These are phyloP conservation scores for Saccharomycopsis sp. DNA, from an alignment of 805 yeast genomes.

Conservation along the genomic window DNA sequence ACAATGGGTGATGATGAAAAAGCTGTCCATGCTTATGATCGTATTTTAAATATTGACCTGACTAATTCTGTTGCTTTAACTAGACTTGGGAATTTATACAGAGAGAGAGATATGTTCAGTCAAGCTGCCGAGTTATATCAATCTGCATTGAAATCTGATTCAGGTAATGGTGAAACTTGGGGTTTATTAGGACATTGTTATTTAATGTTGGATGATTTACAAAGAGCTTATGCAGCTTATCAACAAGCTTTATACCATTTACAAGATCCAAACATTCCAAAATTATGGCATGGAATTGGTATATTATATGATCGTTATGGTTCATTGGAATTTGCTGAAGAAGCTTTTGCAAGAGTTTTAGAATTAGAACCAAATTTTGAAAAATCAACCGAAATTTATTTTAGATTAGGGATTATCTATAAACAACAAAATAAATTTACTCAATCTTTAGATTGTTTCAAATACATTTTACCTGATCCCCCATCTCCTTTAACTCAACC, in stretches of 20 bases:
- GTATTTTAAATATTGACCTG: conserved; percentile 81
- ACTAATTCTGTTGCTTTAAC: conserved; percentile 78
- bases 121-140: conserved; percentile 94
- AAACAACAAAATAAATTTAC: conserved; percentile 85
- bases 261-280: conserved; percentile 90
- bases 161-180: conserved; percentile 95
- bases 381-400: conserved; percentile 92
- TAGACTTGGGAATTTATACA: conserved; percentile 77
- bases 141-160: conserved; percentile 68
- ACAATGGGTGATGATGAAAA: conserved; percentile 79
- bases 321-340: conserved; percentile 93
- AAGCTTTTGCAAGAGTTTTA: conserved; percentile 91
- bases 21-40: conserved; percentile 81
- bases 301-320: conserved; percentile 94
- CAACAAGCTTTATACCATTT: conserved; percentile 90
- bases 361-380: conserved; percentile 95
- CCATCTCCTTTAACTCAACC: conserved; percentile 94
- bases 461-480: conserved; percentile 81
- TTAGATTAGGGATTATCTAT: conserved; percentile 91
- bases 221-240: conserved; percentile 91
- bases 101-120: conserved; percentile 81
- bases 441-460: conserved; percentile 88
- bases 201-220: conserved; percentile 91
- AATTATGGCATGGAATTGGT: conserved; percentile 98
- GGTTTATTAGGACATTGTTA: conserved; percentile 95